Conservation (phyloP, 257 asterid species). For the Gentiana macrophylla region DNA sequence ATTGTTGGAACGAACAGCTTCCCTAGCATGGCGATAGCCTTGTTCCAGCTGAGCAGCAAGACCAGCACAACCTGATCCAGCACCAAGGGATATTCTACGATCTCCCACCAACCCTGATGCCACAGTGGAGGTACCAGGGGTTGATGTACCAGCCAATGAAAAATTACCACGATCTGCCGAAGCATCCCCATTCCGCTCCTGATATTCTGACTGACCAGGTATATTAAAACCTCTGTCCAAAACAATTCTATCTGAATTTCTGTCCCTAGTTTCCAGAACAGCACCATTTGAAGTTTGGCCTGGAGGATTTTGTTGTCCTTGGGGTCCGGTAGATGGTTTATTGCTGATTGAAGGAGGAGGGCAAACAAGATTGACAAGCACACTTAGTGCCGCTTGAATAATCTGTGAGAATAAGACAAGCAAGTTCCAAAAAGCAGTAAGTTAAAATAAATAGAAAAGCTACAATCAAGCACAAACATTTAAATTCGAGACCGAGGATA, state of each 20-base stretch:
- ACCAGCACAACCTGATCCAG: slow-evolving; percentile 95
- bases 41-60: slow-evolving; percentile 99
- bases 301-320: slow-evolving; percentile 58
- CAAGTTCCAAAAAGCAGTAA: background rate
- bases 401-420: slow-evolving; percentile 40
- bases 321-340: slow-evolving; percentile 53
- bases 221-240: slow-evolving; percentile 37
- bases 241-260: slow-evolving; percentile 39
- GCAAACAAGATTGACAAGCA: slow-evolving; percentile 87
- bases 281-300: slow-evolving; percentile 47
- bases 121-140: slow-evolving; percentile 37
- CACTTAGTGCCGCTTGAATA: slow-evolving; percentile 81
- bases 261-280: slow-evolving; percentile 50
- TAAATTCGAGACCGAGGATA: background rate
- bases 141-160: slow-evolving; percentile 27
- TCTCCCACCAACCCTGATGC: slow-evolving; percentile 97
- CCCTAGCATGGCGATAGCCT: slow-evolving; percentile 91
- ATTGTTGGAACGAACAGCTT: slow-evolving; percentile 93
- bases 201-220: slow-evolving; percentile 40
- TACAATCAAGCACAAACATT: background rate
- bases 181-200: slow-evolving; percentile 62
- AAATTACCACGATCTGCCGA: slow-evolving; percentile 51
- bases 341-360: slow-evolving; percentile 99
- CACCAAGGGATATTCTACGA: slow-evolving; percentile 82
- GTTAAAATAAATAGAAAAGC: background rate